Evolutionary conservation across 805 yeast genomes (phyloP).

Genomic region (Myxozyma geophila): DNA sequence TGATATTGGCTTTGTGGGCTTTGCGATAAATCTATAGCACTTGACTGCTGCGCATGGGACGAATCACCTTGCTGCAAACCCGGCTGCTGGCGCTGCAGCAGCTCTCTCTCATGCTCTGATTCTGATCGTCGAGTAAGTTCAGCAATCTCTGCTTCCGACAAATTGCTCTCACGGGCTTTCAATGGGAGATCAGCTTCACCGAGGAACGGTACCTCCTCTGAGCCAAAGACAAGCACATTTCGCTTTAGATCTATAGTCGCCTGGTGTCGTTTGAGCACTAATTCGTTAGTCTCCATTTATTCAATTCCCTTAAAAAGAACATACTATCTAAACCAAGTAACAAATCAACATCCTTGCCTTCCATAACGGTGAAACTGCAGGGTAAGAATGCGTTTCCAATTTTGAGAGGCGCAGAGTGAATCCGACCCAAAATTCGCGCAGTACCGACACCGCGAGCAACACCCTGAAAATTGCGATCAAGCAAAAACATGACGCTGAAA

Average conservation of each 20-base stretch:
- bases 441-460: conserved; percentile 91
- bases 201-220: conserved; percentile 71
- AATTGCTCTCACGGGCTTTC: conserved; percentile 38
- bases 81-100: conserved; percentile 2
- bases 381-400: conserved; percentile 70
- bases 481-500: conserved; percentile 57
- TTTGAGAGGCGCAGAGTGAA: conserved; percentile 85
- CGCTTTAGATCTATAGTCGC: conserved; percentile 75
- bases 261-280: conserved; percentile 80
- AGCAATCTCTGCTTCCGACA: conserved; percentile 14
- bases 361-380: conserved; percentile 72
- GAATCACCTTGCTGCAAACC: neutral
- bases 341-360: conserved; percentile 60
- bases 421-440: conserved; percentile 74
- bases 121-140: conserved; percentile 5
- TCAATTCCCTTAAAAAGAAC: neutral
- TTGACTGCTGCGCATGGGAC: neutral
- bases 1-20: neutral
- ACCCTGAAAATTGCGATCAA: conserved; percentile 80
- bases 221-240: conserved; percentile 71
- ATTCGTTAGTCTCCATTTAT: neutral
- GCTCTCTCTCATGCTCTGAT: conserved; percentile 2
- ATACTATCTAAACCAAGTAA: conserved; percentile 76
- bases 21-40: neutral
- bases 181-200: conserved; percentile 71